Conservation (phyloP, 1,284 basidiomycete genomes). For the Vanrija sp. region DNA sequence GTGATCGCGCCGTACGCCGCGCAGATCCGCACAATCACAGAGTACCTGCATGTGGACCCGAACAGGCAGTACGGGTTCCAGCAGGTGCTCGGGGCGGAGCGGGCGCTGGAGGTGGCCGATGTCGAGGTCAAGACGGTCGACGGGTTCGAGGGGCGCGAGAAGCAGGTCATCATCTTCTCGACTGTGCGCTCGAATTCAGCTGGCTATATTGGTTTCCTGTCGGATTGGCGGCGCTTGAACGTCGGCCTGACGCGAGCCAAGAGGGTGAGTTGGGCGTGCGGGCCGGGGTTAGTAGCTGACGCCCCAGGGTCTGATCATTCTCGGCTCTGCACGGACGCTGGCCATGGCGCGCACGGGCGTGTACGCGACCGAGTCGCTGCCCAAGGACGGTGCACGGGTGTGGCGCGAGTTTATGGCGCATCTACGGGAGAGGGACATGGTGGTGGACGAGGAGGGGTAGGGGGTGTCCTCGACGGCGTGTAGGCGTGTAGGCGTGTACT, state of each 20-base stretch:
- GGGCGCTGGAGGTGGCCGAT: slow-evolving; percentile 60
- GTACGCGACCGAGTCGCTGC: slow-evolving; percentile 22
- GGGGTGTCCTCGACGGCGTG: too few relatives aligned
- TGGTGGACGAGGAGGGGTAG: slow-evolving; percentile 23
- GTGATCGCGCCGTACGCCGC: slow-evolving; percentile 83
- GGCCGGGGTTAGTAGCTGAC: background rate
- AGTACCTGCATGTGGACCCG: slow-evolving; percentile 53
- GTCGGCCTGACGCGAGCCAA: slow-evolving; percentile 83
- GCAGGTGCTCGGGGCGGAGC: slow-evolving; percentile 59
- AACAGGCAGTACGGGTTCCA: slow-evolving; percentile 53
- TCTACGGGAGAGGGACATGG: slow-evolving; percentile 25
- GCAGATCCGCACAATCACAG: slow-evolving; percentile 66
- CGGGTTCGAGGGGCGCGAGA: slow-evolving; percentile 90
- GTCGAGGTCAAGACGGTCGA: slow-evolving; percentile 86
- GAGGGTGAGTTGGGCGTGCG: slow-evolving; percentile 52
- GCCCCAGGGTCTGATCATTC: slow-evolving; percentile 59
- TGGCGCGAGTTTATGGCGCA: slow-evolving; percentile 39
- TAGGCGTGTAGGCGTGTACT: too few relatives aligned
- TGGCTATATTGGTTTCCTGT: slow-evolving; percentile 80
- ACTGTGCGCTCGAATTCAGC: slow-evolving; percentile 74
- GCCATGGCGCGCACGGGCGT: slow-evolving; percentile 34
- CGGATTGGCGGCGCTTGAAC: slow-evolving; percentile 79
- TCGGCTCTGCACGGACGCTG: slow-evolving; percentile 72
- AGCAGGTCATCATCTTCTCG: slow-evolving; percentile 84
- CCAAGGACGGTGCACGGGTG: slow-evolving; percentile 33